Evolutionary conservation across 768 basidiomycete genomes (phyloP).

Genomic region (Kwoniella sp.): DNA sequence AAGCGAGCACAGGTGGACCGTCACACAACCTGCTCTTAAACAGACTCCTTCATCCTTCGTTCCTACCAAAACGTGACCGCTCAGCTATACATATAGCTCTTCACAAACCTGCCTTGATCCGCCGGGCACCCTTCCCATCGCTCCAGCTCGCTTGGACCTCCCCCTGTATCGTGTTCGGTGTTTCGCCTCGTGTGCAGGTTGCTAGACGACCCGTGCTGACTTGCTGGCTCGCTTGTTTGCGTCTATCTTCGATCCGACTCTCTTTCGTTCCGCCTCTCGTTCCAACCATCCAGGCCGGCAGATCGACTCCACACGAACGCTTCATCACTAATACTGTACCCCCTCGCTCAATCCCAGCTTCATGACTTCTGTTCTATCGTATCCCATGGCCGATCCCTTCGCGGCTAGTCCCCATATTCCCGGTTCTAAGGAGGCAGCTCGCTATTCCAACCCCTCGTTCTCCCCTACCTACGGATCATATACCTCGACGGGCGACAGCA

Average conservation of each 20-base stretch:
- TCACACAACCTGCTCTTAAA: background rate
- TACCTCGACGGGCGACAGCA: background rate
- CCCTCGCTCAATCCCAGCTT: slow-evolving; percentile 3
- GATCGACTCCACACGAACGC: background rate
- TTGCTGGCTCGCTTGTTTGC: no score
- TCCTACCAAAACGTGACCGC: no score
- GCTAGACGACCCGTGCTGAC: no score
- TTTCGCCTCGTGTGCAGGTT: background rate
- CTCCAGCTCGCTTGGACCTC: background rate
- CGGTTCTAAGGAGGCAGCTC: slow-evolving; percentile 1
- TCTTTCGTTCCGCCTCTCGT: no score
- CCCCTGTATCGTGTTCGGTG: background rate
- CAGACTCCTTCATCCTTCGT: no score
- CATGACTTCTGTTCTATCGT: slow-evolving; percentile 40
- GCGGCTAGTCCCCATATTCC: slow-evolving; percentile 19
- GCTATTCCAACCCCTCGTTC: slow-evolving; percentile 27
- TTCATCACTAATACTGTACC: background rate
- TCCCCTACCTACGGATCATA: slow-evolving; percentile 10
- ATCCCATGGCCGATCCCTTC: slow-evolving; percentile 43
- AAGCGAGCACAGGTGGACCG: no score
- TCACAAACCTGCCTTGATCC: no score
- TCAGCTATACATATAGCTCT: no score
- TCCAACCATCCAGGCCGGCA: no score
- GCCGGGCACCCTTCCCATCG: no score
- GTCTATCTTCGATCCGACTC: no score